phyloP scores from a whole-genome alignment of 140 eudicot species.

The Cichorium intybus region DNA sequence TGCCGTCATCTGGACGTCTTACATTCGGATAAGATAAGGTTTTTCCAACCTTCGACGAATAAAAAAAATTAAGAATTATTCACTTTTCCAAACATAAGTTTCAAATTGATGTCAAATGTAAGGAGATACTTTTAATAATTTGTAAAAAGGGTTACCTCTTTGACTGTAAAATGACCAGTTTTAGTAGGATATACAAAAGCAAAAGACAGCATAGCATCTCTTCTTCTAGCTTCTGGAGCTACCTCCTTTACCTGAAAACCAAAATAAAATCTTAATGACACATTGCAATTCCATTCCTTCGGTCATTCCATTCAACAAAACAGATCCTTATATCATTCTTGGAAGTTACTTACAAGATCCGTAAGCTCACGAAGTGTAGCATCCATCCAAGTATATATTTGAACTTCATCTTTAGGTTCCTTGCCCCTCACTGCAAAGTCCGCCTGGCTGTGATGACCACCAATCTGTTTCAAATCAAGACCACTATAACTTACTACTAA shows the following conservation, averaged over 20 bases:
- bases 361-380: constrained; percentile 96
- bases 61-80: neutral
- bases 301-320: too few relatives aligned
- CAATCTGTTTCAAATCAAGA: constrained; percentile 50
- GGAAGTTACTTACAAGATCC: constrained; percentile 73
- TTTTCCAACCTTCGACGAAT: constrained; percentile 63
- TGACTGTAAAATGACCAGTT: constrained; percentile 72
- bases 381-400: constrained; percentile 97
- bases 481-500: neutral
- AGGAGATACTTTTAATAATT: neutral
- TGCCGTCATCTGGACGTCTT: constrained; percentile 74
- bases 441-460: constrained; percentile 72
- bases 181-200: constrained; percentile 90
- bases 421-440: constrained; percentile 92
- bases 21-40: constrained; percentile 63
- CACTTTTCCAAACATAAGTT: neutral
- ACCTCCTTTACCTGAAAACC: constrained; percentile 86
- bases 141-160: constrained; percentile 44
- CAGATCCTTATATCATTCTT: neutral
- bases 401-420: constrained; percentile 98
- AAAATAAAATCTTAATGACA: neutral
- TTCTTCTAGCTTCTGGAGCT: constrained; percentile 91
- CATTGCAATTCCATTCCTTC: too few relatives aligned
- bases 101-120: too few relatives aligned
- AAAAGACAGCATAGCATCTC: constrained; percentile 79